Base-by-base conservation (phyloP, 371 early-diverging fungal genomes). In the Syncephalastrum monosporum region DNA sequence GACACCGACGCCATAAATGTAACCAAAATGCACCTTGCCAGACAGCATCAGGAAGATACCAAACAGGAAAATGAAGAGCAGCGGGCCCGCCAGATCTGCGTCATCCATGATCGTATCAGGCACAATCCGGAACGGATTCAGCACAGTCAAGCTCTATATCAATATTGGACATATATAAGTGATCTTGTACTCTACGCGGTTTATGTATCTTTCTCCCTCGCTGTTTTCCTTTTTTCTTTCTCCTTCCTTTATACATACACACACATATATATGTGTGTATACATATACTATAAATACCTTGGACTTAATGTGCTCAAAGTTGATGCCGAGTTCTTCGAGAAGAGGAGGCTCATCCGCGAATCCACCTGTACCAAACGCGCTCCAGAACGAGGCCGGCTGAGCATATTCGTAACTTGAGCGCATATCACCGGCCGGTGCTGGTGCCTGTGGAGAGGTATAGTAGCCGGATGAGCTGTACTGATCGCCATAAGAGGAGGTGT, bases 11-110 rank as follows among this genome's bases (percentile, higher is more conserved):
- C 97, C 99, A 61, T 98, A 98, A 53, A 98, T 94, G 61, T 96
- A 98, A 14, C 96, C 96, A 77, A 98, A 98, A 68, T 97, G 94
- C 24, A 88, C 83, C 68, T 96, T 96, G 58, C 96, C 93, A 16
- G 94, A 85, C 82, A 94, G 54, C 53, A 78, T 80, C 67, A 95
- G 69, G 62, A 91, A 93, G 19, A 90, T 89, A 50, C 96, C 98
- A 71, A 96, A 91, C 42, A 91, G 74, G 27, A 97, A 79, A 57
- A 91, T 89, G 63, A 97, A 96, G 21, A 97, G 59, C 41, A 96
- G 68, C 33, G 98, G 98, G 0, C 98, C 98, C 5, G 94, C 94
- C 65, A 98, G 80, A 71, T 98, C 98, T 4, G 96, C 84, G 66
- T 98, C 94, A 53, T 91, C 92, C 88, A 97, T 94, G 55, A 97